A percentile compares a stretch with the other conserved stretches of the same genome.
phyloP scores from a whole-genome alignment of 2,329 filamentous ascomycete species.

The Chaetomium strumarium region DNA sequence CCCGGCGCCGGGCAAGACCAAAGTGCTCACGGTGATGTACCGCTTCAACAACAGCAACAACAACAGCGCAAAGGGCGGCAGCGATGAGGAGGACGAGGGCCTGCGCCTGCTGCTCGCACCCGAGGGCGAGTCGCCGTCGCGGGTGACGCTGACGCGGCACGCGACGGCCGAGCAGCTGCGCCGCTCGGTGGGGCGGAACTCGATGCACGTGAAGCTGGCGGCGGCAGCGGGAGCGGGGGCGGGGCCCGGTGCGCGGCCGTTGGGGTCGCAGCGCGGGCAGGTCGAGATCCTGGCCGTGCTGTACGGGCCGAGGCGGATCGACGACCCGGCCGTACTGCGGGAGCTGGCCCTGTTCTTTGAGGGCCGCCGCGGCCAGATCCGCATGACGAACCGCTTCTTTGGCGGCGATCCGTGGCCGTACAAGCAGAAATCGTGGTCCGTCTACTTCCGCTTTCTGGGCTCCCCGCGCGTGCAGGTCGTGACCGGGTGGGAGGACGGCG shows the following conservation, averaged over 20 bases:
- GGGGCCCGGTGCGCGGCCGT: not conserved
- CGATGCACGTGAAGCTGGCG: not conserved
- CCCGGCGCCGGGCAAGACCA: slow-evolving; percentile 16
- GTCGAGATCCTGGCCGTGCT: slow-evolving; percentile 23
- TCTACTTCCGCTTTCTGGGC: slow-evolving; percentile 17
- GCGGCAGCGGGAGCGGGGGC: not conserved
- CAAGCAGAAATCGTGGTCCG: slow-evolving; percentile 22
- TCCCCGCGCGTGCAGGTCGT: slow-evolving; percentile 24
- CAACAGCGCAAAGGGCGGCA: not conserved
- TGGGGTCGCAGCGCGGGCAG: not conserved
- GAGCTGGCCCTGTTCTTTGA: slow-evolving; percentile 21
- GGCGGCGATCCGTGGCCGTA: slow-evolving; percentile 23
- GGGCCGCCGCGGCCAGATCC: slow-evolving; percentile 20
- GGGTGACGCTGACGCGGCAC: slow-evolving; percentile 14
- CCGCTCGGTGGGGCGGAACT: slow-evolving; percentile 5
- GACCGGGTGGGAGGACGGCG: slow-evolving; percentile 29
- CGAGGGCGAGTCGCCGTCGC: slow-evolving; percentile 17
- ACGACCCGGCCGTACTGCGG: slow-evolving; percentile 17
- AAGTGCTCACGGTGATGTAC: slow-evolving; percentile 21
- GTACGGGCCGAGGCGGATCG: slow-evolving; percentile 20
- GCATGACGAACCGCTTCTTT: slow-evolving; percentile 24
- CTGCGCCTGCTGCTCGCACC: slow-evolving; percentile 21
- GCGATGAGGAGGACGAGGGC: too few relatives aligned
- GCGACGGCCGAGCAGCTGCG: slow-evolving; percentile 19
- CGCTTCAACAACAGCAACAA: slow-evolving; percentile 17